Conservation (phyloP, 169 alveolate genomes). For the Eimeria brunetti region DNA sequence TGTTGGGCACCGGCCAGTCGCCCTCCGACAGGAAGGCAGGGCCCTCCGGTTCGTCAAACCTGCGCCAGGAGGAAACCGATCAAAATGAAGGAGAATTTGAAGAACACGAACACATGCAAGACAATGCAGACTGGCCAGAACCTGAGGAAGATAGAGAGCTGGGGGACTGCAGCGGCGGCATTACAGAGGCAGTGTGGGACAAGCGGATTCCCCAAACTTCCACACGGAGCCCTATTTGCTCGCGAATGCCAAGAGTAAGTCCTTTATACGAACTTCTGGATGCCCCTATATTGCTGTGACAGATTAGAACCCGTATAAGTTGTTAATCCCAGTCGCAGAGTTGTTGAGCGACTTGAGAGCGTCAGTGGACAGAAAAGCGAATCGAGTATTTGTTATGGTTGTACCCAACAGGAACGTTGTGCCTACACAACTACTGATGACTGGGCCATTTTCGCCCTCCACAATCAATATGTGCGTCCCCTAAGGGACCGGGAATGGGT, state of each 20-base stretch:
- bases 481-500: conserved; percentile 77
- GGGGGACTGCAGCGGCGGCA: neutral
- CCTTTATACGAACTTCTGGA: neutral
- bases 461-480: conserved; percentile 75
- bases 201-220: conserved; percentile 24
- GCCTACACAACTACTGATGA: conserved; percentile 76
- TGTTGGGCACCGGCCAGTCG: conserved; percentile 4
- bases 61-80: neutral
- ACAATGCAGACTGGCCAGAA: conserved; percentile 11
- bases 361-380: neutral
- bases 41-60: neutral
- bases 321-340: neutral
- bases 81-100: neutral
- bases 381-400: neutral
- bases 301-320: neutral
- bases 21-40: neutral
- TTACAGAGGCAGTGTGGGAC: conserved; percentile 23
- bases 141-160: neutral
- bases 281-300: neutral
- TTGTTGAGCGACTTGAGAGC: neutral
- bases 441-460: conserved; percentile 77
- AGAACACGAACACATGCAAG: conserved; percentile 10
- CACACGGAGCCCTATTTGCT: conserved; percentile 27
- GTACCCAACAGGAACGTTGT: conserved; percentile 73
- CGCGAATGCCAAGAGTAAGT: conserved; percentile 47